Evolutionary conservation across 495 filamentous ascomycete species (phyloP).

Genomic region (Neurospora tetrasperma): DNA sequence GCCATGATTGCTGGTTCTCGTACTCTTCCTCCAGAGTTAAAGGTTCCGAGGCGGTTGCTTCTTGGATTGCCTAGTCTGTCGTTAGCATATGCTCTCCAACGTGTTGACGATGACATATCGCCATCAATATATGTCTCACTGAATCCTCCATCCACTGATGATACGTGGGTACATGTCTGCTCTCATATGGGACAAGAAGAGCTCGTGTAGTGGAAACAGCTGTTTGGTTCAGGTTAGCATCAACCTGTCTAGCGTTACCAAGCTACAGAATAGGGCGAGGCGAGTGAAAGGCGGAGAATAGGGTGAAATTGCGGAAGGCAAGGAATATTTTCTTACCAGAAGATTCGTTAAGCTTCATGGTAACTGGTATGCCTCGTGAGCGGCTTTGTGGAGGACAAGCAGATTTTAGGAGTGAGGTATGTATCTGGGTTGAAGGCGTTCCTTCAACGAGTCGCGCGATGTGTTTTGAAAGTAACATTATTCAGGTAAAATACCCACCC

Average conservation of each 20-base stretch:
- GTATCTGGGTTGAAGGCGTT: neutral
- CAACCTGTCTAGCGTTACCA: neutral
- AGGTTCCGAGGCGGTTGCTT: conserved; percentile 74
- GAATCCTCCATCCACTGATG: conserved; percentile 87
- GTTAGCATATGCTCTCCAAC: neutral
- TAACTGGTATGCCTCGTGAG: neutral
- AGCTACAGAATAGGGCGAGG: neutral
- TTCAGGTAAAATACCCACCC: neutral
- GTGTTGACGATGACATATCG: neutral
- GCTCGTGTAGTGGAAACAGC: conserved; percentile 55
- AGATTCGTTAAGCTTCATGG: conserved; percentile 33
- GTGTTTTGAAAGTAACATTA: neutral
- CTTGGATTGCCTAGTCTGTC: conserved; percentile 55
- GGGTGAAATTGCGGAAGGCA: neutral
- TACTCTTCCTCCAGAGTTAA: conserved; percentile 72
- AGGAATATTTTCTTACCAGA: conserved; percentile 26
- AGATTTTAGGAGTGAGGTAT: neutral
- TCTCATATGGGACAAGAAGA: conserved; percentile 75
- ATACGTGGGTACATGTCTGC: conserved; percentile 70
- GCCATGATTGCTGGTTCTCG: conserved; percentile 76
- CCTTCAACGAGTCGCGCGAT: neutral
- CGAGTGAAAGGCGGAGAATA: neutral
- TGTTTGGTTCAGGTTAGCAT: conserved; percentile 20
- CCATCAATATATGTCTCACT: conserved; percentile 30
- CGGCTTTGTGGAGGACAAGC: neutral